phyloP scores from a whole-genome alignment of 2,329 filamentous ascomycete genomes.

The Alternaria triticimaculans region DNA sequence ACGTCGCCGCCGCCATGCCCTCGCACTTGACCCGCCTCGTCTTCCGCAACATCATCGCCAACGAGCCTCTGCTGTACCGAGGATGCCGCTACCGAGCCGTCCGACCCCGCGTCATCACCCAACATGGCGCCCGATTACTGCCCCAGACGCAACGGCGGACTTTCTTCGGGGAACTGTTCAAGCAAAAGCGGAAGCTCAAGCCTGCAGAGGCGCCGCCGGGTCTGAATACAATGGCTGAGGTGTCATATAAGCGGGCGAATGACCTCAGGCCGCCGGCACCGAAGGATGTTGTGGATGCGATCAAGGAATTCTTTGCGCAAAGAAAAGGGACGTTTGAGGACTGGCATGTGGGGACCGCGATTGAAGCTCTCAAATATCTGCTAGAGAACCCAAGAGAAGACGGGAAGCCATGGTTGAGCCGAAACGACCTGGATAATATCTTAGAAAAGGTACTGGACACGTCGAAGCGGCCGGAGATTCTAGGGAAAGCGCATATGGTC shows the following conservation, averaged over 20 bases:
- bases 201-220: slow-evolving; percentile 72
- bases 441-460: slow-evolving; percentile 13
- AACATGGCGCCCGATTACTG: slow-evolving; percentile 27
- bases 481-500: slow-evolving; percentile 48
- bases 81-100: slow-evolving; percentile 51
- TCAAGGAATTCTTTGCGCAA: slow-evolving; percentile 37
- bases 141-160: slow-evolving; percentile 56
- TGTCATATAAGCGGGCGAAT: slow-evolving; percentile 68
- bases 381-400: slow-evolving; percentile 41
- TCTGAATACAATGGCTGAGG: slow-evolving; percentile 72
- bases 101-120: slow-evolving; percentile 26
- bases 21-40: slow-evolving; percentile 67
- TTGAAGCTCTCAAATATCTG: slow-evolving; percentile 68
- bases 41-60: slow-evolving; percentile 63
- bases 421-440: slow-evolving; percentile 23
- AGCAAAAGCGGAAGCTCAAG: slow-evolving; percentile 64
- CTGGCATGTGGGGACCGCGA: slow-evolving; percentile 61
- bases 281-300: slow-evolving; percentile 68
- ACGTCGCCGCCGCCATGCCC: slow-evolving; percentile 55
- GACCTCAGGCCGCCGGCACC: slow-evolving; percentile 69
- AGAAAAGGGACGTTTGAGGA: slow-evolving; percentile 34
- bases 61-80: slow-evolving; percentile 56
- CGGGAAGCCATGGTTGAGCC: slow-evolving; percentile 41
- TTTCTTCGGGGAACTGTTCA: slow-evolving; percentile 70
- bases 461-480: slow-evolving; percentile 44